phyloP scores from a whole-genome alignment of 1,139 yeast species.

The Saccharomyces uvarum region DNA sequence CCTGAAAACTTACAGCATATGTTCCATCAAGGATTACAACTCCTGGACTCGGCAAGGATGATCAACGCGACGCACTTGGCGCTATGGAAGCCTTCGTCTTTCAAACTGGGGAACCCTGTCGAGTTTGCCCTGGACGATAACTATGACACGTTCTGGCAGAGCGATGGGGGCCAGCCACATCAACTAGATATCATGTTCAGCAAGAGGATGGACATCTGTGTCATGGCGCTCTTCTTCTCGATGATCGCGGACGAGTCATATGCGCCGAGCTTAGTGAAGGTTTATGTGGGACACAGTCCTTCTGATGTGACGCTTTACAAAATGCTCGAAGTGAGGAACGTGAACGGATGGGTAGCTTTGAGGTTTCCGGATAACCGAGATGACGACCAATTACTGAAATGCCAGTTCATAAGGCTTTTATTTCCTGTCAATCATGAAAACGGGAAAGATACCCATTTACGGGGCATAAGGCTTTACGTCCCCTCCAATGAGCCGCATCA shows the following conservation, averaged over 20 bases:
- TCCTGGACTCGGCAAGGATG: conserved; percentile 17
- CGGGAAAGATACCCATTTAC: conserved; percentile 89
- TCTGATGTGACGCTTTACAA: conserved; percentile 77
- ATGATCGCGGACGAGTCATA: conserved; percentile 82
- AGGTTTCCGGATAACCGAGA: conserved; percentile 54
- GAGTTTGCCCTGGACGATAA: conserved; percentile 65
- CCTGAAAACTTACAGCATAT: conserved; percentile 14
- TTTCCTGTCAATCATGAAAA: conserved; percentile 83
- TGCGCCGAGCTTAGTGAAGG: conserved; percentile 68
- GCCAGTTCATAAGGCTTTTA: conserved; percentile 64
- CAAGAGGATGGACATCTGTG: conserved; percentile 62
- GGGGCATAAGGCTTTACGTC: conserved; percentile 58
- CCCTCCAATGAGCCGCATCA: conserved; percentile 27
- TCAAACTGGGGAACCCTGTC: conserved; percentile 66
- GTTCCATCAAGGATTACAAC: conserved; percentile 20
- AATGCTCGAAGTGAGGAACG: conserved; percentile 56
- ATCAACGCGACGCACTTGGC: conserved; percentile 76
- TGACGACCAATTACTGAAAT: conserved; percentile 51
- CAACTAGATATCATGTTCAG: conserved; percentile 72
- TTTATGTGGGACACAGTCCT: conserved; percentile 78
- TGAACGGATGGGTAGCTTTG: conserved; percentile 82
- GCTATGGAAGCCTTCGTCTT: conserved; percentile 77
- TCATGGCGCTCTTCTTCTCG: conserved; percentile 56
- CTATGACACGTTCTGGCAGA: conserved; percentile 82
- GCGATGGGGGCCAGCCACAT: conserved; percentile 94